These are phyloP conservation scores for Aspergillus eucalypticola DNA, from an alignment of 2,329 filamentous ascomycete genomes.

Conservation along the genomic window DNA sequence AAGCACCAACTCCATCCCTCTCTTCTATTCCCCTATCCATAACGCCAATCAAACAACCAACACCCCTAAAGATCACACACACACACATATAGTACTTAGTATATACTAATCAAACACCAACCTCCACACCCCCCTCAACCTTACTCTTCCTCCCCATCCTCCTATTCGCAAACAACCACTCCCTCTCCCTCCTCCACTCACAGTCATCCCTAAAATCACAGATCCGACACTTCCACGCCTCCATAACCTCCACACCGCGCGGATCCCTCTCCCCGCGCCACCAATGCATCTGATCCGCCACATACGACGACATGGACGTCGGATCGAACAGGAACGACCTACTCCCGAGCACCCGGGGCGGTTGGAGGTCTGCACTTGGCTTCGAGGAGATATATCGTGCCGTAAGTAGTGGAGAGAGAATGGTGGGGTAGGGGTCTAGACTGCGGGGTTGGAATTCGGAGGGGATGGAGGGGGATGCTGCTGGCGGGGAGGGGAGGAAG, in stretches of 20 bases:
- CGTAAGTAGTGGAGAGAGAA: constrained; percentile 48
- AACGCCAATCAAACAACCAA: background rate
- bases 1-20: background rate
- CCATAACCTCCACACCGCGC: constrained; percentile 74
- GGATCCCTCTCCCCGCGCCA: constrained; percentile 77
- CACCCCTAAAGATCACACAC: background rate
- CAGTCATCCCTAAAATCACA: constrained; percentile 83
- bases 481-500: constrained; percentile 33
- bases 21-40: background rate
- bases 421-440: constrained; percentile 40
- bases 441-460: constrained; percentile 36
- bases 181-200: constrained; percentile 71
- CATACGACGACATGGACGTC: constrained; percentile 63
- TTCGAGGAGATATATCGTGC: constrained; percentile 45
- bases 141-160: constrained; percentile 19
- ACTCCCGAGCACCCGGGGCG: constrained; percentile 49
- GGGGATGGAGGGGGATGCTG: constrained; percentile 28
- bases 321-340: constrained; percentile 68
- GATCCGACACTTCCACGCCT: constrained; percentile 81
- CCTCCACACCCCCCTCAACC: background rate
- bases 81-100: no score
- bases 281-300: constrained; percentile 74
- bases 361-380: constrained; percentile 25
- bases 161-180: constrained; percentile 55
- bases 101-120: background rate